These are phyloP conservation scores for Steccherinum ochraceum DNA, from an alignment of 768 basidiomycete genomes.

Conservation along the genomic window DNA sequence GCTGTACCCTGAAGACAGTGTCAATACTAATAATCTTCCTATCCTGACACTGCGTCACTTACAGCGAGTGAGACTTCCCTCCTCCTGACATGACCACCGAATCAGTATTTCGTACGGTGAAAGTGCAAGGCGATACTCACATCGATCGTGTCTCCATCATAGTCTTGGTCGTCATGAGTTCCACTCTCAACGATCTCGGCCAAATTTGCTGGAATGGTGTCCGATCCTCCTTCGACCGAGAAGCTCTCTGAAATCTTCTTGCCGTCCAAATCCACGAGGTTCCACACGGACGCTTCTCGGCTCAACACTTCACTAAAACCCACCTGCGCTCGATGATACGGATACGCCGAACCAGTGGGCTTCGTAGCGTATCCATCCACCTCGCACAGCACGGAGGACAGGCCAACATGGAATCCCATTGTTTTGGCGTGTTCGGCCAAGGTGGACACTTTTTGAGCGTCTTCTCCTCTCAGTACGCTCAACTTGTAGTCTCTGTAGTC, in stretches of 20 bases:
- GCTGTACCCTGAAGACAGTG: conserved; percentile 12
- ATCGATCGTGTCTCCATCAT: conserved; percentile 21
- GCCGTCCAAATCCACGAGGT: conserved; percentile 14
- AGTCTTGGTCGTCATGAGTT: conserved; percentile 16
- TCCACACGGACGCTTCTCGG: too few species aligned
- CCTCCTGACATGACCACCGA: conserved; percentile 8
- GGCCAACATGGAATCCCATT: conserved; percentile 27
- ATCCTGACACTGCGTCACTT: too few species aligned
- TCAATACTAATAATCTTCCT: too few species aligned
- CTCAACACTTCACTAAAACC: conserved; percentile 2
- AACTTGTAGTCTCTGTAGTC: conserved; percentile 24
- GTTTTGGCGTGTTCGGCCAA: conserved; percentile 27
- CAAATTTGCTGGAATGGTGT: conserved; percentile 12
- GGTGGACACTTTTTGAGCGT: conserved; percentile 26
- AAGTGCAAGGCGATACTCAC: conserved; percentile 10
- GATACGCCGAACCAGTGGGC: too few species aligned
- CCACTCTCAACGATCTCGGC: conserved; percentile 8
- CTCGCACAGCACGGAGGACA: conserved; percentile 28
- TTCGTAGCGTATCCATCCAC: too few species aligned
- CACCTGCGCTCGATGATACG: too few species aligned
- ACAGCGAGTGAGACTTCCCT: conserved; percentile 14
- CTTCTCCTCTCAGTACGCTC: conserved; percentile 30
- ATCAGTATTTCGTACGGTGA: neutral
- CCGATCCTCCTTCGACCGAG: conserved; percentile 8
- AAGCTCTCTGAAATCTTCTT: conserved; percentile 1